Evolutionary conservation across 106 monocot genomes (phyloP), one percentile per base, ranked within the genome.

Genomic region (Chionographis japonica): DNA sequence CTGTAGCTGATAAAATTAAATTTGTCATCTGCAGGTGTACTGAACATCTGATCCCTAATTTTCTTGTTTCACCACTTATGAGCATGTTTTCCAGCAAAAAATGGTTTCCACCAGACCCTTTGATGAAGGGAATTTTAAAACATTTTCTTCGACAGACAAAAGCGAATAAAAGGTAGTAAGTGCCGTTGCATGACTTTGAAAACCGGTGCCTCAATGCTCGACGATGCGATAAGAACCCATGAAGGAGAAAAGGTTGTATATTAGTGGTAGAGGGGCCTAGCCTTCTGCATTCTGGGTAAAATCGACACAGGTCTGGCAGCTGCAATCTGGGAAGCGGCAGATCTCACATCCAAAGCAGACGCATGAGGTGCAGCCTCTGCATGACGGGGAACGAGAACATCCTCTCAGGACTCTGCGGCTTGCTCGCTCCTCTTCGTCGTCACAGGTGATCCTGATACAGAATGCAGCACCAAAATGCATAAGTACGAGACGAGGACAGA

Each of bases 311-410:
- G 66, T 74, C 68, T 79, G 79, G 81, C 89, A 90, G 65, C 56
- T 41, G 80, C 89, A 90, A 19, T 90, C 85, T 9, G 77, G 27
- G 75, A 80, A 86, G 39, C 89, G 82, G 58, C 89, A 90, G n/a
- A 69, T 72, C 55, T 77, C 71, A 42, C 89, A 90, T 10, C 89
- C 89, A 35, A 90, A 85, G 52, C 89, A 90, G 62, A 85, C 85
- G 43, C 89, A 90, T 5, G 66, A 16, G 4, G 77, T 82, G 71
- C 89, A 90, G 0, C 89, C 89, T 20, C 63, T 83, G 75, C 89
- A 90, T 35, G 60, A 35, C 4, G 89, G 60, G 1, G 71, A 12
- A 3, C 79, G 82, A 38, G 69, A 19, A 69, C 89, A 90, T 39
- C 85, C 89, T 59, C 85, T 70, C 10, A 83, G 19, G 16, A 18